Evolutionary conservation across 495 filamentous ascomycete species (phyloP).

Genomic region (Penicillium subrubescens): DNA sequence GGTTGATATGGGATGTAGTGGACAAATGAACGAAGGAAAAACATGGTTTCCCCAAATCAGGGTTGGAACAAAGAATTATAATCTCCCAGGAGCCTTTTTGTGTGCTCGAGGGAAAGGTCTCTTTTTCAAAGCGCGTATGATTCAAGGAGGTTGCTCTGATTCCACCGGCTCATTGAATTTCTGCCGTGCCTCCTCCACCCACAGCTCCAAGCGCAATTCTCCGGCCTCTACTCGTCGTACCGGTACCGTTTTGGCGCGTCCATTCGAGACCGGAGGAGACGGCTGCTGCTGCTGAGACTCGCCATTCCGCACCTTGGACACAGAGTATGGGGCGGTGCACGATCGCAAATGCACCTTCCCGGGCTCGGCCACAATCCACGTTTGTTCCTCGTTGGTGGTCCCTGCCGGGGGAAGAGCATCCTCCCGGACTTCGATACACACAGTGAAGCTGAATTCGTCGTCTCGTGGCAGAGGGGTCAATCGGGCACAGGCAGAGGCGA

Average conservation of each 20-base stretch:
- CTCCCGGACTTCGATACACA: conserved; percentile 82
- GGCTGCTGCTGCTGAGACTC: conserved; percentile 36
- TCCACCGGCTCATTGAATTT: conserved; percentile 56
- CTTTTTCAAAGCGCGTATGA: background rate
- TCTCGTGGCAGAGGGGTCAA: conserved; percentile 67
- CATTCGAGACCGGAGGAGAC: conserved; percentile 44
- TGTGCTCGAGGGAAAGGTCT: conserved; percentile 10
- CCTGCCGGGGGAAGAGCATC: conserved; percentile 75
- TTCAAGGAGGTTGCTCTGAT: conserved; percentile 45
- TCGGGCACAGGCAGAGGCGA: conserved; percentile 56
- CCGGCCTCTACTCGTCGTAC: conserved; percentile 57
- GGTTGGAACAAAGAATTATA: conserved; percentile 14
- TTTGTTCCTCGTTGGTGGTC: conserved; percentile 53
- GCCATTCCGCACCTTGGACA: conserved; percentile 44
- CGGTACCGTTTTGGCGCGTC: conserved; percentile 53
- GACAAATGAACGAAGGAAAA: conserved; percentile 32
- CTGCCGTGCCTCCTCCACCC: conserved; percentile 59
- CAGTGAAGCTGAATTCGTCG: conserved; percentile 76
- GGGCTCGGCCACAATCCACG: conserved; percentile 58
- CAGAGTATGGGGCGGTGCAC: conserved; percentile 49
- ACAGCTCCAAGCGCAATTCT: conserved; percentile 56
- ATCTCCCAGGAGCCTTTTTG: background rate
- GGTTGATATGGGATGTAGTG: conserved; percentile 8
- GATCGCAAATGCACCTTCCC: conserved; percentile 49
- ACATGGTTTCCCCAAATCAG: conserved; percentile 25